Evolutionary conservation across 2,329 filamentous ascomycete genomes (phyloP), one percentile per base, ranked within the genome.

Genomic region (Trichoderma citrinoviride): DNA sequence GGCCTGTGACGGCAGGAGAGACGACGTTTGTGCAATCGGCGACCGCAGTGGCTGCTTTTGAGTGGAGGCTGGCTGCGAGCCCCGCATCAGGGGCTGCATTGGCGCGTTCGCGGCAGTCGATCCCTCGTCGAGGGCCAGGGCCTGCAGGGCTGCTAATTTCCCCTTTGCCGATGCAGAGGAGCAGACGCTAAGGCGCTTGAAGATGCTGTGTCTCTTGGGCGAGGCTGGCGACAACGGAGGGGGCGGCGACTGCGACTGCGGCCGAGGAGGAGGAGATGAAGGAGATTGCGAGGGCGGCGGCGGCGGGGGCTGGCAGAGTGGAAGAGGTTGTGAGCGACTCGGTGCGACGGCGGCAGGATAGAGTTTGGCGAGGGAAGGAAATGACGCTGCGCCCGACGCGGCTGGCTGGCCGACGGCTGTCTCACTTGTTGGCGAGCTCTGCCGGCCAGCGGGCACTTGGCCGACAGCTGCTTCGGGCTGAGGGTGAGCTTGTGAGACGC

Each of bases 111-210:
- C 58, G 57, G 50, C 50, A 62, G 63, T 21, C 27, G 64, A 65
- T 65, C 65, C 60, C 60, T 64, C 65, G 46, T 50, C 55, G 52
- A 64, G 70, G 56, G 69, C 71, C 56, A 66, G 61, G 41, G 54
- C 65, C 68, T 72, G 68, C 56, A 66, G 60, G 41, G 54, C 65
- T 68, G 54, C 65, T 68, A 72, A 69, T 67, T 62, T 65, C 71
- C 70, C 65, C 70, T 73, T 61, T 73, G 66, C 65, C 50, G 71
- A 68, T 54, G 66, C 61, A 40, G 69, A 67, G 10, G 74, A 71
- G 50, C 70, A 72, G 55, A 71, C 66, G 67, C 73, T 74, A 65
- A 73, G 65, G 56, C 70, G 58, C 53, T 66, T 71, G 65, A 71
- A 72, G 46, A 71, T 68, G 47, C 73, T 65, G 54, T 70, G 73